Evolutionary conservation across 352 stramenopile species (phyloP).

Genomic region (Phytophthora chlamydospora): DNA sequence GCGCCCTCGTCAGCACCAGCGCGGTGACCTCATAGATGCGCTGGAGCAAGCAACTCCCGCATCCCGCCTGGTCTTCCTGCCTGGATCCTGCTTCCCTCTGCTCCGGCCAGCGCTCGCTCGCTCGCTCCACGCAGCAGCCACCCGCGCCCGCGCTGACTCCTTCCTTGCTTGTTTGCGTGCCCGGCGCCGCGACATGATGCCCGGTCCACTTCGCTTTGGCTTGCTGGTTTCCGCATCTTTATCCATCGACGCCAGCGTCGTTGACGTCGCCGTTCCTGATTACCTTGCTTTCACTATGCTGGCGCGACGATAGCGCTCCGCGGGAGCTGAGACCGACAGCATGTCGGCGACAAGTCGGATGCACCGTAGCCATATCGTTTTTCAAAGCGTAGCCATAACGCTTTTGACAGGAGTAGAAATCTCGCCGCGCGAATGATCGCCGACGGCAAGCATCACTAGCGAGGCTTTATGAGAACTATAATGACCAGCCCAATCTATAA

Average conservation of each 20-base stretch:
- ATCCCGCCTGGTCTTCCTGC: constrained; percentile 35
- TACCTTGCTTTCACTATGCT: constrained; percentile 29
- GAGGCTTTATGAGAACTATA: no score
- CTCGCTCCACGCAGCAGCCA: background rate
- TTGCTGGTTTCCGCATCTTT: constrained; percentile 8
- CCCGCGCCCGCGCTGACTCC: constrained; percentile 28
- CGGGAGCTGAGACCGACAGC: no score
- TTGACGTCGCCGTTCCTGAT: background rate
- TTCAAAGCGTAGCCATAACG: constrained; percentile 23
- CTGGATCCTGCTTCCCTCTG: constrained; percentile 33
- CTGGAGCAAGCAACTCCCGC: constrained; percentile 15
- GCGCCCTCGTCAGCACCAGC: constrained; percentile 12
- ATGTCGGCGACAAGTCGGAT: constrained; percentile 17
- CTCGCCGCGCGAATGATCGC: constrained; percentile 16
- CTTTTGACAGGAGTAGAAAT: constrained; percentile 20
- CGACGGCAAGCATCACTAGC: no score
- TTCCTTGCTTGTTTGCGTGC: background rate
- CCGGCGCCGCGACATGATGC: constrained; percentile 3
- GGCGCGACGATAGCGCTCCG: no score
- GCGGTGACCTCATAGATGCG: constrained; percentile 24
- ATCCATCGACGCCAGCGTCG: background rate
- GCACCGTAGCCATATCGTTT: constrained; percentile 21
- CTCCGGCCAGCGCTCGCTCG: background rate
- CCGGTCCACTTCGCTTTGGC: constrained; percentile 4
- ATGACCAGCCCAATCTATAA: no score